A percentile compares a stretch with the other conserved stretches of the same genome.
These are phyloP conservation scores for Musa troglodytarum DNA, from an alignment of 176 grass and related monocot genomes.

Conservation along the genomic window DNA sequence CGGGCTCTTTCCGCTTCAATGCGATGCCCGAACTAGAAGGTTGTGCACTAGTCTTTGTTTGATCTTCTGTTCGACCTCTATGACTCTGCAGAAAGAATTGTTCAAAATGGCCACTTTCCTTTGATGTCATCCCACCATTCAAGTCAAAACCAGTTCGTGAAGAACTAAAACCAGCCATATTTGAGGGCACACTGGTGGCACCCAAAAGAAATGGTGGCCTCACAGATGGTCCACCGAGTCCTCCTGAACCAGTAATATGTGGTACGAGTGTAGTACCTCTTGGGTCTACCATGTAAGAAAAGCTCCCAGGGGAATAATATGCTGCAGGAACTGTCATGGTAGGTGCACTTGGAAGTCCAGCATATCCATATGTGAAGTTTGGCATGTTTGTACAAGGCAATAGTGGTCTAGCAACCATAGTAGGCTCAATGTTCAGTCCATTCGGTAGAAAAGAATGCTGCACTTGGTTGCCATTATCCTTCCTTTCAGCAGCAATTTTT, in stretches of 20 bases:
- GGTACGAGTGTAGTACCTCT: not conserved
- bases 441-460: not conserved
- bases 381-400: not conserved
- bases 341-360: not conserved
- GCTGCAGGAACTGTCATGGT: not conserved
- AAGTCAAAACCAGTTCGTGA: conserved; percentile 7
- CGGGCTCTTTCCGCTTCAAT: conserved; percentile 15
- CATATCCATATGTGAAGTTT: not conserved
- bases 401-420: not conserved
- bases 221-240: not conserved
- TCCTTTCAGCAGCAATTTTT: not conserved
- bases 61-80: conserved; percentile 1
- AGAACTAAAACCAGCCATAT: not conserved
- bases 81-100: conserved; percentile 16
- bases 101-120: not conserved
- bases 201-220: not conserved
- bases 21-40: conserved; percentile 7
- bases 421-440: not conserved
- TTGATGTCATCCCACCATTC: conserved; percentile 1
- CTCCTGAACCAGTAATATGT: not conserved
- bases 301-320: conserved; percentile 6
- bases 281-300: conserved; percentile 15
- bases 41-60: not conserved
- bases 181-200: not conserved
- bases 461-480: not conserved